These are phyloP conservation scores for Alternaria sp. DNA, from an alignment of 2,329 filamentous ascomycete genomes.

Conservation along the genomic window DNA sequence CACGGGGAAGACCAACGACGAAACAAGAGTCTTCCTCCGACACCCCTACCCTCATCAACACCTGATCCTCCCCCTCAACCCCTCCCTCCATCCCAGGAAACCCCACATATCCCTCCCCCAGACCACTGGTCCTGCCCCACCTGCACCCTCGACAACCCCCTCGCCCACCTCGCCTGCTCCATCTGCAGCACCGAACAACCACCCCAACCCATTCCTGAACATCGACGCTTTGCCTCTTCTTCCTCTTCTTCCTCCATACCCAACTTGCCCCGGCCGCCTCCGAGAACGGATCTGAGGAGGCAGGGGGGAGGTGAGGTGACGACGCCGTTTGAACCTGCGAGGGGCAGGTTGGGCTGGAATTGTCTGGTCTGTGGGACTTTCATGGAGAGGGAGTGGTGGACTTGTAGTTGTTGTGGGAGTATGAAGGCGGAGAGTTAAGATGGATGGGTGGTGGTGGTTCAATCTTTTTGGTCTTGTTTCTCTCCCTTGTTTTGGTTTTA, in stretches of 20 bases:
- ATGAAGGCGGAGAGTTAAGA: background rate
- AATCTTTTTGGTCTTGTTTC: background rate
- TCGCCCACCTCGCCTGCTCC: slow-evolving; percentile 66
- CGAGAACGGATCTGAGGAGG: slow-evolving; percentile 34
- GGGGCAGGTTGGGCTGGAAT: slow-evolving; percentile 63
- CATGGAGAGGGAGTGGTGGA: slow-evolving; percentile 52
- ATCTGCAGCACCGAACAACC: slow-evolving; percentile 65
- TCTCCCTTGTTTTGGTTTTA: background rate
- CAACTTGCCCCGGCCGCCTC: slow-evolving; percentile 40
- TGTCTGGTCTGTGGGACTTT: slow-evolving; percentile 65
- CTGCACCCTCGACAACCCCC: slow-evolving; percentile 67
- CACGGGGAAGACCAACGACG: background rate
- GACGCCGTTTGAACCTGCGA: slow-evolving; percentile 52
- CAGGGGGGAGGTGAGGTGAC: slow-evolving; percentile 30
- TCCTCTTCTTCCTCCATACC: slow-evolving; percentile 15
- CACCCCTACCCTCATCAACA: background rate
- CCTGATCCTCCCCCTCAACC: background rate
- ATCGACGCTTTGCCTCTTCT: slow-evolving; percentile 33
- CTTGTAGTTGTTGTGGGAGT: background rate
- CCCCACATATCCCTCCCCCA: slow-evolving; percentile 43
- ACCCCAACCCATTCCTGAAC: slow-evolving; percentile 44
- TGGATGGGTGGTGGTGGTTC: background rate
- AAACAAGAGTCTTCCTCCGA: background rate
- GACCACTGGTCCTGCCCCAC: slow-evolving; percentile 64
- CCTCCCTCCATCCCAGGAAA: slow-evolving; percentile 12